These are phyloP conservation scores for Fraxinus quadrangulata DNA, from an alignment of 257 asterid genomes.

Conservation along the genomic window DNA sequence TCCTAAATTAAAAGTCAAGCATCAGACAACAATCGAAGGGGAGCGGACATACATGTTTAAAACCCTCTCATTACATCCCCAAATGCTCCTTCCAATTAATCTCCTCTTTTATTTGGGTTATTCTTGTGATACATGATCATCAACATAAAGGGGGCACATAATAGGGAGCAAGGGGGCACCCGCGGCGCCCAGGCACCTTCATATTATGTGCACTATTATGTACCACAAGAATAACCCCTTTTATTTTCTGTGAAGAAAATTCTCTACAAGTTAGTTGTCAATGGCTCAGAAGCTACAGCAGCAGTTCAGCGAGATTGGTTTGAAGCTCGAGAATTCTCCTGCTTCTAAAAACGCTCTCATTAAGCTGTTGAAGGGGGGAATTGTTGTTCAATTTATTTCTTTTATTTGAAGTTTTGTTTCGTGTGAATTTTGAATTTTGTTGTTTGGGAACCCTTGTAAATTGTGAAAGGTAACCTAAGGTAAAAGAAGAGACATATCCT, in stretches of 20 bases:
- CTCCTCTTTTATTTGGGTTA: neutral
- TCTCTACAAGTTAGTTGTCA: conserved; percentile 18
- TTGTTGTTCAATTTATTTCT: neutral
- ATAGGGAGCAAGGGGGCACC: no score
- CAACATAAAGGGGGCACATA: no score
- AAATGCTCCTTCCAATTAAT: neutral
- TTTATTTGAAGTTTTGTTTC: conserved; percentile 18
- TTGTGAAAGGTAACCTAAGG: conserved; percentile 17
- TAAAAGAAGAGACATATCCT: no score
- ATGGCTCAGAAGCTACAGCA: conserved; percentile 66
- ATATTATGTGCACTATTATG: no score
- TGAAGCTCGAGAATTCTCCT: conserved; percentile 71
- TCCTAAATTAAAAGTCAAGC: no score
- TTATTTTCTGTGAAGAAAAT: conserved; percentile 18
- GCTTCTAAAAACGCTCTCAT: conserved; percentile 74
- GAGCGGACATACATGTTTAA: no score
- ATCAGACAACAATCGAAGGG: no score
- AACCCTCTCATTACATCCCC: neutral
- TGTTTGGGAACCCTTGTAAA: conserved; percentile 15
- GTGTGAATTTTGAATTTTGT: conserved; percentile 18
- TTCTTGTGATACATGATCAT: no score
- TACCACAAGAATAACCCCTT: neutral
- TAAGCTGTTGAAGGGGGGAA: conserved; percentile 67
- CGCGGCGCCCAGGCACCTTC: no score
- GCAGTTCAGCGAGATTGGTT: conserved; percentile 73